These are phyloP conservation scores for Picochlorum sp. DNA, from an alignment of 139 green algal genomes.

Conservation along the genomic window DNA sequence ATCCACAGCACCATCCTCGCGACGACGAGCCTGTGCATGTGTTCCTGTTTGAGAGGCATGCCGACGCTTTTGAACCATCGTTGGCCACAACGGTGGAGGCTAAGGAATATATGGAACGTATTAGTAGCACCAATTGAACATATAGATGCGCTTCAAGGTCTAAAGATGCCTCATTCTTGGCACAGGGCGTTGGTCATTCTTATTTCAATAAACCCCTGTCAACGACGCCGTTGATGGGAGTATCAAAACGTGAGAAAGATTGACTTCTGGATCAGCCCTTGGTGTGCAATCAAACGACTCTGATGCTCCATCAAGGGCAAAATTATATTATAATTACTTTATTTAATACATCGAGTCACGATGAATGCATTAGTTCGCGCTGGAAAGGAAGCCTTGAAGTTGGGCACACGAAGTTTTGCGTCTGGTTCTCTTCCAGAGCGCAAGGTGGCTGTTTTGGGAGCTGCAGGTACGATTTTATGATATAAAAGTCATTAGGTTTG, in stretches of 20 bases:
- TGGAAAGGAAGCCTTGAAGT: slow-evolving; percentile 24
- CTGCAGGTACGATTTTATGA: slow-evolving; percentile 36
- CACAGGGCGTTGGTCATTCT: too few relatives aligned
- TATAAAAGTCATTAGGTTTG: background rate
- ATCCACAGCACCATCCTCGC: background rate
- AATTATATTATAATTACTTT: background rate
- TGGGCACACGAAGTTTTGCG: slow-evolving; percentile 18
- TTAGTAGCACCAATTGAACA: too few relatives aligned
- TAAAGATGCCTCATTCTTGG: too few relatives aligned
- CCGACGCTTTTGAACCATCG: background rate
- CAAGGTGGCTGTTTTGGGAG: slow-evolving; percentile 82
- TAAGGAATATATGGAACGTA: background rate
- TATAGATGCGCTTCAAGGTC: too few relatives aligned
- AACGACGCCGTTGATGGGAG: too few relatives aligned
- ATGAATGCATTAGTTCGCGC: slow-evolving; percentile 34
- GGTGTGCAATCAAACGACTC: background rate
- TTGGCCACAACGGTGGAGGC: background rate
- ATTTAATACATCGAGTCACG: slow-evolving; percentile 5
- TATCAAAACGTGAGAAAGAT: too few relatives aligned
- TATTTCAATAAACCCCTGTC: too few relatives aligned
- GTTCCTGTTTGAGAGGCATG: background rate
- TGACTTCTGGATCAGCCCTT: too few relatives aligned
- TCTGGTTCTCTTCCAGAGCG: slow-evolving; percentile 26
- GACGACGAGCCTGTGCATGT: background rate
- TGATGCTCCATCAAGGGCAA: background rate